Base-by-base conservation (phyloP, 2,329 filamentous ascomycete genomes). In the Beauveria scarabaeidicola region DNA sequence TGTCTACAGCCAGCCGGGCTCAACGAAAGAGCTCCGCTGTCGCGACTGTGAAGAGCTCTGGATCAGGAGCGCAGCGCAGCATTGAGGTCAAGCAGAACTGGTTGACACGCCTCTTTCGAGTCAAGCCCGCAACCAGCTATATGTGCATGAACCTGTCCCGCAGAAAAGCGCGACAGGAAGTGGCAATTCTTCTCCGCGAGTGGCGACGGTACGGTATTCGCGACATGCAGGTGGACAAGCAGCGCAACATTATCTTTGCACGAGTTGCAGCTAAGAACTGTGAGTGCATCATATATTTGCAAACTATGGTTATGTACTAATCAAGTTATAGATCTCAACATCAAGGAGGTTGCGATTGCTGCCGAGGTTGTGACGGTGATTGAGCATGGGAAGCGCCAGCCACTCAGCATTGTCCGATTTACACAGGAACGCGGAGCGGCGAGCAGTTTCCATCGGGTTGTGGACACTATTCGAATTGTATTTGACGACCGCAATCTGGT, bases 381-480 rank as follows among this genome's bases (percentile, higher is more conserved):
- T 63, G 90, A 96, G 74, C 89, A 94, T 68, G 90, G 90, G 52
- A 87, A 84, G 67, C 86, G 85, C 64, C 86, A 84, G 50, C 87
- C 87, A 51, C 81, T 97, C 58, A 89, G 88, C 70, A 85, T 97
- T 64, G 85, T 90, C 32, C 87, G 90, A 40, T 90, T 97, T 71
- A 93, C 89, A 1, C 92, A 97, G 69, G 91, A 94, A 69, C 87
- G 87, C 61, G 94, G 93, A n/a, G 92, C 93, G 1, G 91, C 90
- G 41, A 94, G 88, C 67, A 94, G 89, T 66, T 96, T 97, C 75
- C 83, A 90, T 70, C 86, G 85, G 68, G 89, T 96, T 10, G 83
- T 95, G 27, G 88, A 91, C 61, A 88, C 88, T 3, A 79, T 97
- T 66, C 81, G 87, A 64, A 78, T 82, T 21, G 82, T 90, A 17